Evolutionary conservation across 2,329 filamentous ascomycete genomes (phyloP), one percentile per base, ranked within the genome.

Genomic region (Penicillium fuscoglaucum): DNA sequence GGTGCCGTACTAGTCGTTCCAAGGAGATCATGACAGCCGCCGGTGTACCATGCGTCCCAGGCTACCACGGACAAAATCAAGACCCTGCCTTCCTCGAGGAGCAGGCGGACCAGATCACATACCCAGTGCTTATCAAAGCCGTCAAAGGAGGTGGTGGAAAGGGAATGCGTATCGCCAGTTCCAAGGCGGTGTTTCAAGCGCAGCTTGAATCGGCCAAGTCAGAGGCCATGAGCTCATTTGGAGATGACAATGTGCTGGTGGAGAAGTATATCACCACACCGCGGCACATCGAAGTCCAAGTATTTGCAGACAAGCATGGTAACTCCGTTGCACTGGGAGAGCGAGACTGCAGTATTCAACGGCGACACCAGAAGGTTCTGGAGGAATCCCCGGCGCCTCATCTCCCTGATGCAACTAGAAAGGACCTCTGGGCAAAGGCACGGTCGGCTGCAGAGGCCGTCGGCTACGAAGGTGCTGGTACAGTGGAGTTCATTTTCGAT

Each of bases 1-100:
- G 44, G 8, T 49, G 7, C 6, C 3, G 1, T 4, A 1, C 6
- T 10, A 84, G 83, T 55, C 83, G 90, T 59, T 95, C 90, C 52
- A 99, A 99, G 76, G 90, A 96, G 72, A 97, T 99, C 71, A 98
- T 99, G 95, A 91, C 86, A 35, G 86, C 87, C 5, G 93, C 95
- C n/a, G 91, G 92, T 9, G 95, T 99, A 4, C 93, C 93, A 5
- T 98, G 95, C 70, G 95, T 99, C 49, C 95, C 95, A 0, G 95
- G 95, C 0, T 99, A 99, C 70, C 95, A 98, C 73, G 95, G 95
- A 19, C 70, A 82, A 1, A 90, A 96, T 52, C 95, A 99, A 78
- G 86, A 89, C 49, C 79, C 83, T 1, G 72, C 76, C 9, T 80
- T 82, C 59, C 78, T 89, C 29, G 83, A 91, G 55, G 78, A 80